These are phyloP conservation scores for Ceratobasidium sp. DNA, from an alignment of 1,284 basidiomycete species.

Conservation along the genomic window DNA sequence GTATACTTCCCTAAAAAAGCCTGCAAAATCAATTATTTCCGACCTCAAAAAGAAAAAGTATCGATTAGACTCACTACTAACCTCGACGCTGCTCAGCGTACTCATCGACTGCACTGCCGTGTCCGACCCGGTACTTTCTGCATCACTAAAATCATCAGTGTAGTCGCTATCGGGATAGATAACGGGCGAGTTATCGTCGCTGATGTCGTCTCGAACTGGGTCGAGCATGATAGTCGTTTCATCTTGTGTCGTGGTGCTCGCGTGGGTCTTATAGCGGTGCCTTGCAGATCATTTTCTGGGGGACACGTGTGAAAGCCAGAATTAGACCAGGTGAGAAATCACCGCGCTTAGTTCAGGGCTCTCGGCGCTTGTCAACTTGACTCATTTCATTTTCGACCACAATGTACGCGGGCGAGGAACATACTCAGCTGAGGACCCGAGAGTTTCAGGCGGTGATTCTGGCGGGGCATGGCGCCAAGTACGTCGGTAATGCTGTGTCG, in stretches of 20 bases:
- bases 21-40: neutral
- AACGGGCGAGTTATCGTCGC: neutral
- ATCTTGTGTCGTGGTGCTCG: neutral
- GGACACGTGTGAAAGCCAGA: neutral
- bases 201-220: neutral
- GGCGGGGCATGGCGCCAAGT: constrained; percentile 90
- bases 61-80: constrained; percentile 21
- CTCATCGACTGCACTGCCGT: constrained; percentile 21
- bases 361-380: constrained; percentile 15
- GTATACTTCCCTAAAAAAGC: constrained; percentile 29
- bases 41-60: neutral
- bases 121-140: constrained; percentile 4
- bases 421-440: constrained; percentile 45
- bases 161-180: constrained; percentile 9
- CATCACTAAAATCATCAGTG: constrained; percentile 28
- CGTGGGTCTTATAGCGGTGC: constrained; percentile 2
- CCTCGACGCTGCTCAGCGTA: constrained; percentile 17
- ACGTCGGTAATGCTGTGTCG: constrained; percentile 49
- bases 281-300: neutral
- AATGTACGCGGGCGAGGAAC: constrained; percentile 30
- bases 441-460: constrained; percentile 89
- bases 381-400: constrained; percentile 3
- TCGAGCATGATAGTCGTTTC: neutral
- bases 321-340: neutral
- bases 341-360: neutral